Evolutionary conservation across 2,329 filamentous ascomycete species (phyloP).

Genomic region (Aspergillus clavatus): DNA sequence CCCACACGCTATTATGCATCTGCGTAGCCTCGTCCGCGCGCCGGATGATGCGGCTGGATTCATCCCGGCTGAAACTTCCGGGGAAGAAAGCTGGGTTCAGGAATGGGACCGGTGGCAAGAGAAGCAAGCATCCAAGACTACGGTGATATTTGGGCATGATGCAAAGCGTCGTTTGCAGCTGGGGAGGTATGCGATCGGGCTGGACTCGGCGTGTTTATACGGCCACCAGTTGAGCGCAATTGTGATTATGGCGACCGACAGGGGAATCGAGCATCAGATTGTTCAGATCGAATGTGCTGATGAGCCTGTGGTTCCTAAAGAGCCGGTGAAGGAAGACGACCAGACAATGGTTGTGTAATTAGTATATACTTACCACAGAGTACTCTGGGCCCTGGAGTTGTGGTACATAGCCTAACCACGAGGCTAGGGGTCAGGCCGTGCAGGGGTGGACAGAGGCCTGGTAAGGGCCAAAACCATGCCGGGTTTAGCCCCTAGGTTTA

Average conservation of each 20-base stretch:
- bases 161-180: slow-evolving; percentile 20
- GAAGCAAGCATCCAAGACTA: slow-evolving; percentile 10
- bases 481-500: no score
- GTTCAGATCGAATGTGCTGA: slow-evolving; percentile 18
- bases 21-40: slow-evolving; percentile 12
- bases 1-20: slow-evolving; percentile 16
- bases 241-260: slow-evolving; percentile 9
- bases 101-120: slow-evolving; percentile 22
- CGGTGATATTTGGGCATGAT: slow-evolving; percentile 22
- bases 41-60: slow-evolving; percentile 1
- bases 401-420: no score
- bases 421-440: no score
- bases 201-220: slow-evolving; percentile 20
- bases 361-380: no score
- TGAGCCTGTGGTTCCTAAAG: not conserved
- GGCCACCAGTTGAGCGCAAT: slow-evolving; percentile 17
- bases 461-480: no score
- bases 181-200: slow-evolving; percentile 17
- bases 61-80: slow-evolving; percentile 6
- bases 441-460: no score
- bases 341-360: not conserved
- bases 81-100: slow-evolving; percentile 17
- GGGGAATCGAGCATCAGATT: slow-evolving; percentile 7
- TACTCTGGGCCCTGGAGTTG: no score
- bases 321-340: not conserved